Evolutionary conservation across 495 filamentous ascomycete genomes (phyloP).

Genomic region (Sphaerosporella brunnea): DNA sequence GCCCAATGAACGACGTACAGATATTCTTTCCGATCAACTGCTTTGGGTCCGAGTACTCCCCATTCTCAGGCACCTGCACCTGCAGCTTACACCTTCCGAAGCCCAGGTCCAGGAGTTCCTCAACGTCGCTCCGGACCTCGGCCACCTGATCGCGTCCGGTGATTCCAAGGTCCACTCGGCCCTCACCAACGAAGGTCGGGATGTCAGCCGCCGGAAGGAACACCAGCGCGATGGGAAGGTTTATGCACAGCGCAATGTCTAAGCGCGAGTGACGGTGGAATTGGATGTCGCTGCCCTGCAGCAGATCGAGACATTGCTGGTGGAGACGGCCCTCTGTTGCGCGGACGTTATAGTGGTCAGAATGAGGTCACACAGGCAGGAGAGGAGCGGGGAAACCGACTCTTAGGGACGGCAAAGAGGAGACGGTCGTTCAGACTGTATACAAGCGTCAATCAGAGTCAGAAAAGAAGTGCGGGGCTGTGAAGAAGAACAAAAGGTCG

Average conservation of each 20-base stretch:
- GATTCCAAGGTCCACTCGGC: slow-evolving; percentile 82
- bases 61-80: slow-evolving; percentile 86
- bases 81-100: slow-evolving; percentile 87
- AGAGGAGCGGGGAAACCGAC: slow-evolving; percentile 35
- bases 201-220: slow-evolving; percentile 97
- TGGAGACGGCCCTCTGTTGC: slow-evolving; percentile 73
- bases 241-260: slow-evolving; percentile 92
- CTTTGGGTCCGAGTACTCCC: slow-evolving; percentile 44
- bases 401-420: slow-evolving; percentile 93
- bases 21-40: slow-evolving; percentile 87
- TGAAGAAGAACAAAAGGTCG: slow-evolving; percentile 10
- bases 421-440: slow-evolving; percentile 75
- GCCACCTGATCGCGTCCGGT: slow-evolving; percentile 83
- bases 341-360: not conserved
- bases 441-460: slow-evolving; percentile 4
- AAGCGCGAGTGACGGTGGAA: slow-evolving; percentile 83
- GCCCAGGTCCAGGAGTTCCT: slow-evolving; percentile 56
- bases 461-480: not conserved
- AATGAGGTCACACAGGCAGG: not conserved
- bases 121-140: slow-evolving; percentile 63
- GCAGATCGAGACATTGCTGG: slow-evolving; percentile 67
- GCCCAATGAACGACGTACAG: slow-evolving; percentile 79
- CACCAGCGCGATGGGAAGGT: slow-evolving; percentile 82
- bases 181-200: slow-evolving; percentile 89
- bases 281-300: slow-evolving; percentile 85